Conservation (phyloP, 352 stramenopile species). For the Peronosclerospora sorghi region DNA sequence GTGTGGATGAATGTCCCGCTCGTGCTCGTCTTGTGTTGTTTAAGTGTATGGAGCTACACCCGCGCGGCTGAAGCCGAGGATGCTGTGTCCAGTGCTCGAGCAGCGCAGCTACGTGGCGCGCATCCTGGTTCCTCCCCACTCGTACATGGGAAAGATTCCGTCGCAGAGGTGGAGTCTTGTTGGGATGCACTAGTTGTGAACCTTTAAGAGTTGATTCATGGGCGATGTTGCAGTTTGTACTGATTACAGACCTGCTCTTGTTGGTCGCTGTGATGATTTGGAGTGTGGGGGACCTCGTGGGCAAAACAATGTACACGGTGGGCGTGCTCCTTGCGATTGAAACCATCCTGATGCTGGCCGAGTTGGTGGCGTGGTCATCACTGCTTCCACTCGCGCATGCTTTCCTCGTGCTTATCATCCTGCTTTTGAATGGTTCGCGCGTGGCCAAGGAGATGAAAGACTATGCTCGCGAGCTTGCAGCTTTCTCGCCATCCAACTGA, state of each 20-base stretch:
- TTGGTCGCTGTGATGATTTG: constrained; percentile 34
- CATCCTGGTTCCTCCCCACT: neutral
- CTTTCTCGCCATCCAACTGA: constrained; percentile 31
- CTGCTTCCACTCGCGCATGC: constrained; percentile 27
- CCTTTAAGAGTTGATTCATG: neutral
- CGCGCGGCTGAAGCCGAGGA: constrained; percentile 1
- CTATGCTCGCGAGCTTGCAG: constrained; percentile 19
- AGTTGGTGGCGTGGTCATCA: constrained; percentile 23
- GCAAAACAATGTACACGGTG: constrained; percentile 28
- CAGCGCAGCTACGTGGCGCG: constrained; percentile 12
- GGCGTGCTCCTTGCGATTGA: constrained; percentile 31
- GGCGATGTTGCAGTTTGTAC: constrained; percentile 26
- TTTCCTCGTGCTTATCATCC: constrained; percentile 18
- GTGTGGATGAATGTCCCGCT: constrained; percentile 26
- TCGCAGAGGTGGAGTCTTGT: too few relatives aligned
- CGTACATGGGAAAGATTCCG: too few relatives aligned
- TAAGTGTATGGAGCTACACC: constrained; percentile 30
- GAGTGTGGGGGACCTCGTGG: constrained; percentile 18
- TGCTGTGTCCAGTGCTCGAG: neutral
- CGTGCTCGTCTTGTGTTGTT: constrained; percentile 21
- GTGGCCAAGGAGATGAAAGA: constrained; percentile 19
- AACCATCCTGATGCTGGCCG: constrained; percentile 24
- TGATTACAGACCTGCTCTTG: constrained; percentile 33
- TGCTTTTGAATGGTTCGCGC: constrained; percentile 19
- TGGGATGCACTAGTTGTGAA: too few relatives aligned